Conservation (phyloP, 2,329 filamentous ascomycete genomes). For the Pseudopyricularia cyperi region DNA sequence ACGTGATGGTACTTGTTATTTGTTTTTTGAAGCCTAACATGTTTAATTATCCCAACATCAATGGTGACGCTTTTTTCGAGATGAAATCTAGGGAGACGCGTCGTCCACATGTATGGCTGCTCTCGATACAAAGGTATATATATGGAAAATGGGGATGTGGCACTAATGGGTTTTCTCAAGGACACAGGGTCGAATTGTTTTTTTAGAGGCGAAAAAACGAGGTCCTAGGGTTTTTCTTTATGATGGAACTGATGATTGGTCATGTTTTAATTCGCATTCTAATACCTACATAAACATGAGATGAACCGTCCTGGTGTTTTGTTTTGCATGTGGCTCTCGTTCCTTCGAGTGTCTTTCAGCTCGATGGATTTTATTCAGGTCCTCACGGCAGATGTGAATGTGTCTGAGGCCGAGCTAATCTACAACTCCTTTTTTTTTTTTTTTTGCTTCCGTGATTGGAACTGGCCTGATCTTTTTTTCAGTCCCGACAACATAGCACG, state of each 20-base stretch:
- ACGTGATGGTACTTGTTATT: too few relatives aligned
- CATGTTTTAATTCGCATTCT: not conserved
- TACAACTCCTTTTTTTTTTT: constrained; percentile 27
- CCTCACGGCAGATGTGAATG: not conserved
- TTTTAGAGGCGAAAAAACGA: too few relatives aligned
- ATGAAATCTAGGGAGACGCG: not conserved
- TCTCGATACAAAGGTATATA: not conserved
- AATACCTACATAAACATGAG: not conserved
- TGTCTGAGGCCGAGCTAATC: constrained; percentile 95
- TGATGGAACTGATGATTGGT: too few relatives aligned
- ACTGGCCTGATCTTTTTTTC: constrained; percentile 10
- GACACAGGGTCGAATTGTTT: not conserved
- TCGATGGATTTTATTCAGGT: not conserved
- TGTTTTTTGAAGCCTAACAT: too few relatives aligned
- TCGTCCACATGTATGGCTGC: not conserved
- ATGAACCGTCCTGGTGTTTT: not conserved
- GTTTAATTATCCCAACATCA: not conserved
- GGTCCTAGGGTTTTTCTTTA: too few relatives aligned
- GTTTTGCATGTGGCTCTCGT: not conserved
- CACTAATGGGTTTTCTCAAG: not conserved
- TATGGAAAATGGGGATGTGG: not conserved
- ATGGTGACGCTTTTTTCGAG: not conserved
- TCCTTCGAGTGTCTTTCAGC: not conserved
- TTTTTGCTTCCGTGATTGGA: constrained; percentile 24
- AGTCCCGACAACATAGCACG: constrained; percentile 6